A percentile compares a stretch with the other conserved stretches of the same genome.
Conservation (phyloP, 164 flowering plant species). For the Paratinospora sagittata region DNA sequence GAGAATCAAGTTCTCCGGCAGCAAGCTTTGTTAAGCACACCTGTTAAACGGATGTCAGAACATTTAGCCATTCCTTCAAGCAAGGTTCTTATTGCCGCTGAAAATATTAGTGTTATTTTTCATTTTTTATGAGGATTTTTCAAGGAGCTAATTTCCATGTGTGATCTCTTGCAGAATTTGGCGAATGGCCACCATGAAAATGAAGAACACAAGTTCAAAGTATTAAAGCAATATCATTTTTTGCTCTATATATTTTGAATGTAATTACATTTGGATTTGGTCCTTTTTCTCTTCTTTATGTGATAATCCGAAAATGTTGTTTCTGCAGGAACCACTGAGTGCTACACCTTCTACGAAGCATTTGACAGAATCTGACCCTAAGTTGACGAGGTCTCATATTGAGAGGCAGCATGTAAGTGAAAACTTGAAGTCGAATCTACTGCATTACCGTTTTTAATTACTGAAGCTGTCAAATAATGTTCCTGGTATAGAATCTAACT, state of each 20-base stretch:
- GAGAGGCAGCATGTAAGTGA: constrained; percentile 81
- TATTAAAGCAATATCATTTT: constrained; percentile 21
- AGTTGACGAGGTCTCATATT: constrained; percentile 47
- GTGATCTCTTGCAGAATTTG: constrained; percentile 41
- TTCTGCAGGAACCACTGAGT: constrained; percentile 59
- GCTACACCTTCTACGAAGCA: constrained; percentile 43
- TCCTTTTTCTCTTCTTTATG: neutral
- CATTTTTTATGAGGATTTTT: neutral
- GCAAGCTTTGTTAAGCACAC: constrained; percentile 44
- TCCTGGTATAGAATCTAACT: neutral
- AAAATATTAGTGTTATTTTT: neutral
- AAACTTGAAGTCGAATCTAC: neutral
- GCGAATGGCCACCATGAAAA: constrained; percentile 68
- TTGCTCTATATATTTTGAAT: neutral
- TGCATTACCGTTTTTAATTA: neutral
- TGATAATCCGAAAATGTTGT: neutral
- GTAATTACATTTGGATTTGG: no score
- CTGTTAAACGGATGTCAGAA: constrained; percentile 49
- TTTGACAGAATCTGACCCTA: constrained; percentile 54
- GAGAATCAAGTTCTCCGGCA: constrained; percentile 77
- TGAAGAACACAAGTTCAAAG: constrained; percentile 42
- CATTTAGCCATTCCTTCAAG: constrained; percentile 30
- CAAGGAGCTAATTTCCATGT: neutral
- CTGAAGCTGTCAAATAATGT: neutral
- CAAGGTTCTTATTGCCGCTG: constrained; percentile 29